Evolutionary conservation across 192 early-diverging fungal genomes (phyloP).

Genomic region (Geranomyces michiganensis): DNA sequence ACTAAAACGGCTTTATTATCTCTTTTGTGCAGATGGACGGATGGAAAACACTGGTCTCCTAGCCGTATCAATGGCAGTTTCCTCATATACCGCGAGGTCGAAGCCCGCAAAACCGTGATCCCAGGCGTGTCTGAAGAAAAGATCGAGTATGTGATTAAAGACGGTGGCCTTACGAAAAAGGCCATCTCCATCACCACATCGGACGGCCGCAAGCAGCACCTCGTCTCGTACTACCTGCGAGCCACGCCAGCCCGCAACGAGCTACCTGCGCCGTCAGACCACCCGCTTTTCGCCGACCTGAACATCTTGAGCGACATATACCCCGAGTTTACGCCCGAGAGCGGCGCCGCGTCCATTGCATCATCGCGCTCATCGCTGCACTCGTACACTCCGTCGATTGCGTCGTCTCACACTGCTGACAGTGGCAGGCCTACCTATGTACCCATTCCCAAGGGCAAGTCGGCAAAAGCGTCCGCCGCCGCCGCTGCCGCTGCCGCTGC

Average conservation of each 20-base stretch:
- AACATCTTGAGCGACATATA: conserved; percentile 80
- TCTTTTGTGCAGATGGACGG: conserved; percentile 68
- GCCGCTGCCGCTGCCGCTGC: neutral
- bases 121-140: conserved; percentile 14
- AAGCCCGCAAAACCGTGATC: conserved; percentile 63
- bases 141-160: conserved; percentile 62
- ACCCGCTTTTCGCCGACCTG: conserved; percentile 67
- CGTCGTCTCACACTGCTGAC: neutral
- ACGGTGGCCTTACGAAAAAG: conserved; percentile 86
- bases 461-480: neutral
- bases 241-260: conserved; percentile 70
- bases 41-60: conserved; percentile 87
- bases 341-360: conserved; percentile 5
- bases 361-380: conserved; percentile 16
- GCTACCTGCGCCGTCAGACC: conserved; percentile 68
- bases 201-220: conserved; percentile 77
- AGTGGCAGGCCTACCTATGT: conserved; percentile 20
- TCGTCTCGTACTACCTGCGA: conserved; percentile 89
- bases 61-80: conserved; percentile 86
- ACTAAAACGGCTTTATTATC: neutral
- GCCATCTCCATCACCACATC: conserved; percentile 83
- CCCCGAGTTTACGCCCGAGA: conserved; percentile 69
- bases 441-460: conserved; percentile 17
- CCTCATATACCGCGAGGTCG: conserved; percentile 85
- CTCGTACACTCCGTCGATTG: neutral